Evolutionary conservation across 257 asterid species (phyloP).

Genomic region (Penstemon davidsonii): DNA sequence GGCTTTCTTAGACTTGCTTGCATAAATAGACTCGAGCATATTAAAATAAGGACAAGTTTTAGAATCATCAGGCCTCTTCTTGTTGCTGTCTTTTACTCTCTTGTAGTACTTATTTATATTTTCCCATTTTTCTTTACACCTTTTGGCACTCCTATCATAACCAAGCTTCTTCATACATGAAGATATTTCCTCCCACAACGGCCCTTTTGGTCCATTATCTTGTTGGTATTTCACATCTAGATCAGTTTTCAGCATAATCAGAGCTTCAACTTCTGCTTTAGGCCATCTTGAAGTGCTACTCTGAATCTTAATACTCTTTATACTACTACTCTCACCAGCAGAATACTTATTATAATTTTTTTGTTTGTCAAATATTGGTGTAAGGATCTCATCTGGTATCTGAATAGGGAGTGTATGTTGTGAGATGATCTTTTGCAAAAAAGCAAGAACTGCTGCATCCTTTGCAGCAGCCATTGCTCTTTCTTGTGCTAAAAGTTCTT

Average conservation of each 20-base stretch:
- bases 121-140: constrained; percentile 93
- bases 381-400: constrained; percentile 35
- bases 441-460: constrained; percentile 66
- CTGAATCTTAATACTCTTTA: constrained; percentile 36
- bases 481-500: constrained; percentile 51
- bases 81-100: constrained; percentile 68
- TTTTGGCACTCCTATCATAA: constrained; percentile 62
- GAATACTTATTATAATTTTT: too few species aligned
- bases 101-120: constrained; percentile 78
- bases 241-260: constrained; percentile 60
- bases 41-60: constrained; percentile 74
- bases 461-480: constrained; percentile 56
- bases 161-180: constrained; percentile 68
- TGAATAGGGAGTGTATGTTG: constrained; percentile 41
- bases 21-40: constrained; percentile 62
- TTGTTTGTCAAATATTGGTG: constrained; percentile 33
- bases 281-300: constrained; percentile 74
- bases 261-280: constrained; percentile 69
- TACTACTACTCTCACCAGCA: constrained; percentile 31
- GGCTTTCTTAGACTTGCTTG: constrained; percentile 44
- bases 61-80: constrained; percentile 61
- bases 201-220: constrained; percentile 65
- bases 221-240: constrained; percentile 49
- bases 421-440: constrained; percentile 50
- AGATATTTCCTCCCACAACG: constrained; percentile 76